Percentiles rank a stretch among this genome's conserved stretches.
These are phyloP conservation scores for Tolypocladium paradoxum DNA, from an alignment of 2,329 filamentous ascomycete genomes.

Conservation along the genomic window DNA sequence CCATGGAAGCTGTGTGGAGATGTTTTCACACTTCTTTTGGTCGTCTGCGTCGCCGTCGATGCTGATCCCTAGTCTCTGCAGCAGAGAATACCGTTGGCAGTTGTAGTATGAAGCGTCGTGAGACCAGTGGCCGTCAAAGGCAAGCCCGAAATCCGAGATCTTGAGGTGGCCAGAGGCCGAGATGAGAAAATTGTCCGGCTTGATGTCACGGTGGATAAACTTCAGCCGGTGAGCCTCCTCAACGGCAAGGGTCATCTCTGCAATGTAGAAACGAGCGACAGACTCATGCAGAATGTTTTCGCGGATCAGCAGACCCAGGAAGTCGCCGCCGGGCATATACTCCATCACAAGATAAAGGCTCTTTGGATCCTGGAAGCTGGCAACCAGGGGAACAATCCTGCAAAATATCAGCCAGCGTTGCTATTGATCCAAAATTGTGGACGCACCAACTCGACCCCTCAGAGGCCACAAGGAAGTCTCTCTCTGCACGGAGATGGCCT, in stretches of 20 bases:
- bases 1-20: constrained; percentile 22
- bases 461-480: constrained; percentile 83
- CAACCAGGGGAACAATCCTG: constrained; percentile 75
- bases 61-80: constrained; percentile 64
- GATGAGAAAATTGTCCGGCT: constrained; percentile 95
- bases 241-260: constrained; percentile 92
- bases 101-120: constrained; percentile 84
- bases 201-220: constrained; percentile 93
- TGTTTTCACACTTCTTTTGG: constrained; percentile 36
- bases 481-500: constrained; percentile 79
- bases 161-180: constrained; percentile 81
- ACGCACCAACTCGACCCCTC: constrained; percentile 70
- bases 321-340: constrained; percentile 95
- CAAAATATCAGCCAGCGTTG: background rate
- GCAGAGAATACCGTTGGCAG: constrained; percentile 66
- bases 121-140: constrained; percentile 91
- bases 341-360: constrained; percentile 95
- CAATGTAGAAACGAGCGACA: constrained; percentile 75
- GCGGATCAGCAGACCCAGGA: constrained; percentile 74
- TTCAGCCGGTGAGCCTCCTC: constrained; percentile 81
- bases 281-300: constrained; percentile 73
- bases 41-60: constrained; percentile 68
- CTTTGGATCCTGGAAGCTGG: constrained; percentile 77
- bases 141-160: constrained; percentile 91
- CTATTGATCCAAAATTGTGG: too few relatives aligned